Evolutionary conservation across 371 early-diverging fungal genomes (phyloP).

Genomic region (Apophysomyces ossiformis): DNA sequence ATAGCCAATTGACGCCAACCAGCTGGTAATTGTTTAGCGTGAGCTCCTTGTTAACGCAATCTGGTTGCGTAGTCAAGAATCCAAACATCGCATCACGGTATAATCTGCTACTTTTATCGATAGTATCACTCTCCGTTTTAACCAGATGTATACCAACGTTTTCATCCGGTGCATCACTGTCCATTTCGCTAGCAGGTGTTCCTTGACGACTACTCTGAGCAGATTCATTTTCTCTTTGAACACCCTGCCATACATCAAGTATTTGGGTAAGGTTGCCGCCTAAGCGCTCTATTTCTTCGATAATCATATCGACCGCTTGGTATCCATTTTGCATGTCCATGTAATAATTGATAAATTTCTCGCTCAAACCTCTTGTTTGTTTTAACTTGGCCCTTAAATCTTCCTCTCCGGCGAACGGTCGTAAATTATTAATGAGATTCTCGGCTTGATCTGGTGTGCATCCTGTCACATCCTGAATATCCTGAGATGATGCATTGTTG

Average conservation of each 20-base stretch:
- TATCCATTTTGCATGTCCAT: conserved; percentile 73
- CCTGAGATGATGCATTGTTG: conserved; percentile 59
- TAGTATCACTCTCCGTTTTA: conserved; percentile 24
- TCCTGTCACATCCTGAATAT: conserved; percentile 67
- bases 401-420: conserved; percentile 69
- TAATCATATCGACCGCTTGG: conserved; percentile 73
- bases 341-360: conserved; percentile 64
- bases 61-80: conserved; percentile 61
- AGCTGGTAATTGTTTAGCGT: conserved; percentile 91
- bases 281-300: conserved; percentile 62
- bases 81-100: conserved; percentile 49
- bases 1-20: conserved; percentile 93
- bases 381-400: conserved; percentile 58
- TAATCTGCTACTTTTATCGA: conserved; percentile 19
- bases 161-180: conserved; percentile 36
- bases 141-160: conserved; percentile 34
- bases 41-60: conserved; percentile 55
- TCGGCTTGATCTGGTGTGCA: conserved; percentile 68
- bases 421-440: conserved; percentile 48
- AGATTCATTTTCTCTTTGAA: conserved; percentile 20
- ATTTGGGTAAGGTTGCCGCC: conserved; percentile 56
- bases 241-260: conserved; percentile 56
- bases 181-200: conserved; percentile 23
- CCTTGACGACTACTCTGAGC: conserved; percentile 25
- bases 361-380: conserved; percentile 60